Conservation (phyloP, 805 yeast species). For the Cyberlindnera mrakii region DNA sequence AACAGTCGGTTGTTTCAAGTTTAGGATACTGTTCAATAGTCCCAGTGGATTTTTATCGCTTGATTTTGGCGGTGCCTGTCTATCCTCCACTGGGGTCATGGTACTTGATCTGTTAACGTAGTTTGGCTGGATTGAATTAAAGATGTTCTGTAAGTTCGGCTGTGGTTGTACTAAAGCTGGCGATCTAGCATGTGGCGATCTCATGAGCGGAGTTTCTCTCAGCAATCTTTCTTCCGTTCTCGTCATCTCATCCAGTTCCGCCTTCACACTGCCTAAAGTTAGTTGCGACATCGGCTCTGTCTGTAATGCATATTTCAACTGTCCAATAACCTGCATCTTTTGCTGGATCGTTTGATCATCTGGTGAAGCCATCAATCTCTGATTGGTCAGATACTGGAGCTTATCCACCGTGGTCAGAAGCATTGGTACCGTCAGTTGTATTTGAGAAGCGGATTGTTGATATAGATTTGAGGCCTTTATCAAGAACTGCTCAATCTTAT, state of each 20-base stretch:
- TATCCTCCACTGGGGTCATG: not conserved
- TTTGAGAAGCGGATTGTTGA: conserved; percentile 17
- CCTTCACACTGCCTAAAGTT: conserved; percentile 31
- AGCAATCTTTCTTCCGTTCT: conserved; percentile 31
- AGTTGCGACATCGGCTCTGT: conserved; percentile 27
- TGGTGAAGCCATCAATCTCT: conserved; percentile 26
- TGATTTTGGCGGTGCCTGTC: not conserved
- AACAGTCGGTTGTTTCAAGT: conserved; percentile 8
- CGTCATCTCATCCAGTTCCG: conserved; percentile 30
- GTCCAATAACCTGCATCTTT: conserved; percentile 29
- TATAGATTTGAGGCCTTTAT: conserved; percentile 48
- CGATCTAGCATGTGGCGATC: conserved; percentile 11
- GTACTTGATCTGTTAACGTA: not conserved
- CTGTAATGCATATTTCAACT: conserved; percentile 29
- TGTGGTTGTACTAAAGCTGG: conserved; percentile 13
- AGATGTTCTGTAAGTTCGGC: conserved; percentile 6
- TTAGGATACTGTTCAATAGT: conserved; percentile 14
- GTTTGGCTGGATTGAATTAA: not conserved
- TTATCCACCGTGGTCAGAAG: conserved; percentile 30
- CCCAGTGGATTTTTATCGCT: conserved; percentile 1
- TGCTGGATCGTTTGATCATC: conserved; percentile 23
- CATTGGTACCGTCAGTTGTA: conserved; percentile 20
- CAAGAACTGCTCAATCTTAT: conserved; percentile 69
- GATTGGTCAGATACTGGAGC: conserved; percentile 27
- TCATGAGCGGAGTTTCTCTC: conserved; percentile 20